Conservation (phyloP, 148 eudicot genomes). For the Pharnaceum exiguum region DNA sequence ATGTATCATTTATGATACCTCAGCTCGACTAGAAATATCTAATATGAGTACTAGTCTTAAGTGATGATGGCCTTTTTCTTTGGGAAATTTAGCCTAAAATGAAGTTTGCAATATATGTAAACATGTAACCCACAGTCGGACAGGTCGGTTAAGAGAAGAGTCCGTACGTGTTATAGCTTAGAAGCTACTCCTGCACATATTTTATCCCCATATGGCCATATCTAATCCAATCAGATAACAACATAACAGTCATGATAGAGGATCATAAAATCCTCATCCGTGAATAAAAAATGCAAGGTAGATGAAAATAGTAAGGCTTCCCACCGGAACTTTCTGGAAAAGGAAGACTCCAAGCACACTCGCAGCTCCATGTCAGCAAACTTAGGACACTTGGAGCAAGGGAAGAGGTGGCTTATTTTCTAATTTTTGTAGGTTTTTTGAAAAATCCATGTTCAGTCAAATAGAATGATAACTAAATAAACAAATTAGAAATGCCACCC, state of each 20-base stretch:
- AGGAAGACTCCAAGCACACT: neutral
- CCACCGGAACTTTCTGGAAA: neutral
- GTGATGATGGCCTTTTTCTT: no score
- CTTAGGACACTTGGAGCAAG: constrained; percentile 13
- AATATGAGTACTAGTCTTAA: no score
- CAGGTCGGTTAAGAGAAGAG: no score
- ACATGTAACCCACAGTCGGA: no score
- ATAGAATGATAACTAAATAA: no score
- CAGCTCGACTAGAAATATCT: no score
- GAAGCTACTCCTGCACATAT: constrained; percentile 17
- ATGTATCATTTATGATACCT: no score
- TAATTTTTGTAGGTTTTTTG: neutral
- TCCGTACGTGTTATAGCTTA: neutral
- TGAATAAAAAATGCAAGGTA: neutral
- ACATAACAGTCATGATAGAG: constrained; percentile 4
- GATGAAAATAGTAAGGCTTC: neutral
- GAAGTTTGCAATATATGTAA: no score
- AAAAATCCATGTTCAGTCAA: constrained; percentile 8
- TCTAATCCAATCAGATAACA: constrained; percentile 23
- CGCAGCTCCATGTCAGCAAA: neutral
- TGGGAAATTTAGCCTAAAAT: no score
- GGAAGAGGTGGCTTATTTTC: neutral
- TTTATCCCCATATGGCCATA: constrained; percentile 19
- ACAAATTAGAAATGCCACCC: no score
- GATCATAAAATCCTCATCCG: neutral